Evolutionary conservation across 495 filamentous ascomycete species (phyloP), one percentile per base, ranked within the genome.

Genomic region (Astrothelium macrocarpum): DNA sequence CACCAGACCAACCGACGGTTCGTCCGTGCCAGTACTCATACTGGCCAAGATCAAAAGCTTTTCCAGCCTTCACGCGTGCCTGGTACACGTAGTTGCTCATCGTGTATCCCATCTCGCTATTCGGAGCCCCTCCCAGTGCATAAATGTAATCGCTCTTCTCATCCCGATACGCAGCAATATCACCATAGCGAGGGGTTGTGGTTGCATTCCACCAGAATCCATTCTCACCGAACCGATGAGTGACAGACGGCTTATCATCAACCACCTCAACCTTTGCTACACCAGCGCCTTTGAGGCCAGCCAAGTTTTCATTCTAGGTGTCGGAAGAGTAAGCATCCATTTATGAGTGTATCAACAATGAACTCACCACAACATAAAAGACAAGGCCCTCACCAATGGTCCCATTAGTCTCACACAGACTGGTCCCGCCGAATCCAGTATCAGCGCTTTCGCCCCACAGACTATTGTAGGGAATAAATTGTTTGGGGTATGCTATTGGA

Each of bases 21-120:
- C 61, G 62, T 5, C 74, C 76, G 68, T 72, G 76, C 66, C 69
- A 78, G 62, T 77, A 77, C 64, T 76, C 68, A 58, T 77, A 77
- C 61, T 62, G 64, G 9, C 31, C 32, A 59, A 75, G 32, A 25
- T 77, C 68, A 36, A 74, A 76, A 0, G 75, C 73, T 2, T 71
- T 67, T 5, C 67, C 59, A 1, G 75, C 73, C 11, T 65, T 65
- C 7, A 76, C 75, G 23, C 75, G 67, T 14, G 70, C 66, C 59
- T 76, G 68, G 58, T 77, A 78, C 23, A 72, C 66, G 62, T 77
- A 77, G 26, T 71, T 64, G 2, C 62, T 56, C 34, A 16, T 46
- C 5, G 61, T 53, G 62, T 61, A 68, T 25, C 66, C 71, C 0
- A 61, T 67, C 10, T 67, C 62, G 16, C 58, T 64, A 2, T 66